Evolutionary conservation across 208 protist species (phyloP).

Genomic region (Porcisia deanei): DNA sequence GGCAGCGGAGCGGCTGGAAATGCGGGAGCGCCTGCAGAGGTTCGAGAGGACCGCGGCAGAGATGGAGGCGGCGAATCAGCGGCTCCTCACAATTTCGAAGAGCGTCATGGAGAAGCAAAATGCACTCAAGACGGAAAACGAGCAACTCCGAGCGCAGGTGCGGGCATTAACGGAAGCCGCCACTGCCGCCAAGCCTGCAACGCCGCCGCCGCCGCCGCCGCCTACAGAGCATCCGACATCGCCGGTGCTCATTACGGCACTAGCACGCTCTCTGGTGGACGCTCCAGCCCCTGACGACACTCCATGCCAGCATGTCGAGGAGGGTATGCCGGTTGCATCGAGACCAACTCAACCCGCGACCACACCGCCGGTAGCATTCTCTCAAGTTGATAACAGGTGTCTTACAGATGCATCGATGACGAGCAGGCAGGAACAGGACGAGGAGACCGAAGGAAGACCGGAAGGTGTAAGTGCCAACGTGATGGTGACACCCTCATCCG

Average conservation of each 20-base stretch:
- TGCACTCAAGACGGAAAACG: slow-evolving; percentile 29
- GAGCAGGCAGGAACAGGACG: background rate
- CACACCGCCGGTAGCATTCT: background rate
- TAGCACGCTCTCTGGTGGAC: background rate
- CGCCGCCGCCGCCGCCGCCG: background rate
- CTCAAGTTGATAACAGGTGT: background rate
- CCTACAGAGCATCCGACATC: background rate
- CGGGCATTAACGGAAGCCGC: slow-evolving; percentile 1
- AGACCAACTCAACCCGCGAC: too few relatives aligned
- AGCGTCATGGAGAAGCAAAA: slow-evolving; percentile 42
- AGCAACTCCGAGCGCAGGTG: slow-evolving; percentile 24
- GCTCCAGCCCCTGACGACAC: background rate
- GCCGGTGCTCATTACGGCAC: background rate
- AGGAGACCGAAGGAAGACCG: background rate
- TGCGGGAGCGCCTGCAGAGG: slow-evolving; percentile 24
- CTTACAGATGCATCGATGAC: background rate
- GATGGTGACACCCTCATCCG: background rate
- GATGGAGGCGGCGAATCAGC: slow-evolving; percentile 33
- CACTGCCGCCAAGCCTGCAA: too few relatives aligned
- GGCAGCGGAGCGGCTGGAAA: slow-evolving; percentile 23
- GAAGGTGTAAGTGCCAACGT: background rate
- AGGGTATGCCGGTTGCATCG: background rate
- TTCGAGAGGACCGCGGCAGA: slow-evolving; percentile 21
- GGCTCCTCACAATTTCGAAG: slow-evolving; percentile 42
- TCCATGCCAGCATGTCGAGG: background rate